Percentiles rank a stretch among this genome's conserved stretches.
phyloP scores from a whole-genome alignment of 345 rosid species.

The Kandelia obovata region DNA sequence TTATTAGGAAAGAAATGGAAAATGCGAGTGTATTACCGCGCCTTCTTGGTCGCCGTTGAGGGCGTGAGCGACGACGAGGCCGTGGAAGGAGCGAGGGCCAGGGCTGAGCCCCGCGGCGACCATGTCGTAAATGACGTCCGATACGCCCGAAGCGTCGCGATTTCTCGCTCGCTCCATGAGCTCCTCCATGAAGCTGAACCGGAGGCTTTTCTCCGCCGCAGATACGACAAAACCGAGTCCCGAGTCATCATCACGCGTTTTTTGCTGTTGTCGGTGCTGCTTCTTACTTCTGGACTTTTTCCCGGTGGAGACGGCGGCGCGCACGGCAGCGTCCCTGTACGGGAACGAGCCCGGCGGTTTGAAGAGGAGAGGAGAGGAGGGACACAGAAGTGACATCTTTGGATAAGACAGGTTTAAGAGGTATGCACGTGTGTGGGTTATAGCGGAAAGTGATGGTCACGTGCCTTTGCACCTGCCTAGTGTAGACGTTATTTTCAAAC shows the following conservation, averaged over 20 bases:
- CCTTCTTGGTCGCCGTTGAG: slow-evolving; percentile 78
- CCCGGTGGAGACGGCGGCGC: slow-evolving; percentile 1
- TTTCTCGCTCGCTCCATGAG: slow-evolving; percentile 78
- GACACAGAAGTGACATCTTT: slow-evolving; percentile 11
- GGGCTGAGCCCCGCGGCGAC: slow-evolving; percentile 88
- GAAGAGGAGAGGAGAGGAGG: slow-evolving; percentile 14
- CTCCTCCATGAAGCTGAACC: slow-evolving; percentile 89
- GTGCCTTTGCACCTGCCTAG: slow-evolving; percentile 11
- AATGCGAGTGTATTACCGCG: slow-evolving; percentile 47
- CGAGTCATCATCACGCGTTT: not conserved
- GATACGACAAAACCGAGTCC: slow-evolving; percentile 11
- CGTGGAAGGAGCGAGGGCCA: slow-evolving; percentile 93
- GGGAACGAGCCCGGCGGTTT: slow-evolving; percentile 1
- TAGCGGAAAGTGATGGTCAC: not conserved
- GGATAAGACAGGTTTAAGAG: slow-evolving; percentile 20
- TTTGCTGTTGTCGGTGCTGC: slow-evolving; percentile 3
- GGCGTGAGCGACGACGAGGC: slow-evolving; percentile 65
- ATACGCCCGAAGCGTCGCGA: slow-evolving; percentile 58
- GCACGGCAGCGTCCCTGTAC: slow-evolving; percentile 4
- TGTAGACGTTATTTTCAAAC: not conserved
- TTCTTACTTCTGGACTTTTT: slow-evolving; percentile 18
- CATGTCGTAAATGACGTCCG: slow-evolving; percentile 88
- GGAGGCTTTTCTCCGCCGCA: slow-evolving; percentile 70
- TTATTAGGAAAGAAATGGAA: no score
- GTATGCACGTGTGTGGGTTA: not conserved